These are phyloP conservation scores for Neurospora crassa DNA, from an alignment of 2,329 filamentous ascomycete species.

Conservation along the genomic window DNA sequence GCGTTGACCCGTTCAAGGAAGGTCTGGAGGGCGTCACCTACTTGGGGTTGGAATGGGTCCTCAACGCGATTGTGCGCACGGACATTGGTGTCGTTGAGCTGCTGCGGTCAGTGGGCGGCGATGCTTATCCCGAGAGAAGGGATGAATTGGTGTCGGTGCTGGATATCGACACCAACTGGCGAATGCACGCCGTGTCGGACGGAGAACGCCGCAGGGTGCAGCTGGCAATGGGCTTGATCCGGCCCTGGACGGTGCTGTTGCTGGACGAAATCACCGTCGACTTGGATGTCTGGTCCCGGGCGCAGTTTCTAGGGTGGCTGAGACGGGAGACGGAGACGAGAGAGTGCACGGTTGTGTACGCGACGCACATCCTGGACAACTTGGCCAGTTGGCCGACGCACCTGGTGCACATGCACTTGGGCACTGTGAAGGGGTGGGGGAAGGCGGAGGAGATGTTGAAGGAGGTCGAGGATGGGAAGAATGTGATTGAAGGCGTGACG, in stretches of 20 bases:
- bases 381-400: constrained; percentile 91
- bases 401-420: constrained; percentile 89
- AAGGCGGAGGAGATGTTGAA: constrained; percentile 59
- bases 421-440: constrained; percentile 80
- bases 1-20: constrained; percentile 85
- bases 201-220: constrained; percentile 88
- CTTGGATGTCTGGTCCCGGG: constrained; percentile 75
- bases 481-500: constrained; percentile 21
- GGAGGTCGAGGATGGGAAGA: constrained; percentile 32
- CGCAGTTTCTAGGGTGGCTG: constrained; percentile 78
- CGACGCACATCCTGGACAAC: constrained; percentile 95
- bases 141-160: constrained; percentile 83
- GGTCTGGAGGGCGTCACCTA: constrained; percentile 92
- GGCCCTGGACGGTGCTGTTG: constrained; percentile 84
- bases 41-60: constrained; percentile 93
- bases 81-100: constrained; percentile 89
- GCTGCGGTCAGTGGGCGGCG: constrained; percentile 74
- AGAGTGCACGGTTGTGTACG: constrained; percentile 88
- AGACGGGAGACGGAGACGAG: constrained; percentile 76
- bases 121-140: constrained; percentile 69
- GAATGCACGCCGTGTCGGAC: constrained; percentile 88
- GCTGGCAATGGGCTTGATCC: constrained; percentile 86
- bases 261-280: constrained; percentile 97
- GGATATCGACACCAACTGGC: constrained; percentile 86
- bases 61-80: constrained; percentile 90